Percentiles rank a stretch among this genome's conserved stretches.
Conservation (phyloP, 192 early-diverging fungal genomes). For the Coemansia sp. region DNA sequence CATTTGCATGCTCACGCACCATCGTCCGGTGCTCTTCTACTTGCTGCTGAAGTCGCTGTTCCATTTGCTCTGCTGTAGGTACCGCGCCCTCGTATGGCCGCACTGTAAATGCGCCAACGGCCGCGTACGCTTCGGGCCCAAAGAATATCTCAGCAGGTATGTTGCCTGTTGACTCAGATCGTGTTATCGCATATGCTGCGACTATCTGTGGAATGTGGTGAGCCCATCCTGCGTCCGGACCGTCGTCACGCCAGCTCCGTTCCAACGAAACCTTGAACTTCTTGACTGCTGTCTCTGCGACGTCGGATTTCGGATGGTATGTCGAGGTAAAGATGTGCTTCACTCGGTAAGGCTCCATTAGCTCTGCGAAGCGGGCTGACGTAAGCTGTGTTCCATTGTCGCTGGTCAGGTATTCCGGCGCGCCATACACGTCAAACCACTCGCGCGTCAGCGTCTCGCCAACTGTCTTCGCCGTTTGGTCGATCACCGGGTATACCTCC, state of each 20-base stretch:
- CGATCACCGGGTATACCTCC: constrained; percentile 5
- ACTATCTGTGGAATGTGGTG: constrained; percentile 13
- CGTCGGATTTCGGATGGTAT: too few relatives aligned
- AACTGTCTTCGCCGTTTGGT: constrained; percentile 4
- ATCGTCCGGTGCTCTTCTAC: neutral
- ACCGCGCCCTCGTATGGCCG: neutral
- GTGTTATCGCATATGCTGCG: constrained; percentile 11
- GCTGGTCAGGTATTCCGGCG: constrained; percentile 7
- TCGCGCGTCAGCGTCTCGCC: neutral
- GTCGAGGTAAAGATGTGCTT: too few relatives aligned
- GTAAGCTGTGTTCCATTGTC: constrained; percentile 24
- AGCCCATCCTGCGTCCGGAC: constrained; percentile 7
- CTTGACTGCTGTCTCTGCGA: neutral
- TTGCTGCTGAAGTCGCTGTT: neutral
- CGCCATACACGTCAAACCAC: constrained; percentile 16
- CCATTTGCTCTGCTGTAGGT: neutral
- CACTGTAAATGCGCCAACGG: too few relatives aligned
- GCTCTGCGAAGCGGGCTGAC: neutral
- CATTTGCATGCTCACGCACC: neutral
- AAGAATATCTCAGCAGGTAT: neutral
- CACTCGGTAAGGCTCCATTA: too few relatives aligned
- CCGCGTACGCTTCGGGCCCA: neutral
- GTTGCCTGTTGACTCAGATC: neutral
- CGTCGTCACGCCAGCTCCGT: neutral
- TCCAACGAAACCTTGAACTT: constrained; percentile 5